These are phyloP conservation scores for Alternaria sp. DNA, from an alignment of 2,329 filamentous ascomycete genomes.

Conservation along the genomic window DNA sequence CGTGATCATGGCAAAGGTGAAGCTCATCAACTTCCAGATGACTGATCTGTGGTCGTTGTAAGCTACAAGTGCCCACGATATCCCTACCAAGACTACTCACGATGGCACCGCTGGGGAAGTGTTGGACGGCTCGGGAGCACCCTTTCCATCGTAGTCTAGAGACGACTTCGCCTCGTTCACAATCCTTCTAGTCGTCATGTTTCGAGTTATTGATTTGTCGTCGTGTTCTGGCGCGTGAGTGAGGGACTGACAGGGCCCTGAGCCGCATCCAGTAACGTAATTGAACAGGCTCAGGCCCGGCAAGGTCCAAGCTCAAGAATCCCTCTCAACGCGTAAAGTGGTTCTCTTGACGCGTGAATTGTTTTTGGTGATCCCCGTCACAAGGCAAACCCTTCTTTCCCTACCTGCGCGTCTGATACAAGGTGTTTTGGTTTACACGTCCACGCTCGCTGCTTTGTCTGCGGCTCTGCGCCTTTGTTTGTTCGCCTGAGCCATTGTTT, in stretches of 20 bases:
- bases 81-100: slow-evolving; percentile 60
- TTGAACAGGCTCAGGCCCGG: slow-evolving; percentile 9
- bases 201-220: slow-evolving; percentile 14
- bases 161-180: slow-evolving; percentile 71
- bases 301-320: slow-evolving; percentile 24
- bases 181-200: slow-evolving; percentile 75
- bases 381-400: slow-evolving; percentile 15
- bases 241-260: slow-evolving; percentile 3
- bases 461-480: slow-evolving; percentile 24
- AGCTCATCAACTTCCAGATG: slow-evolving; percentile 87
- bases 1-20: slow-evolving; percentile 90
- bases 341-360: slow-evolving; percentile 17
- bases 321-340: slow-evolving; percentile 22
- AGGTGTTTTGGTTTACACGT: background rate
- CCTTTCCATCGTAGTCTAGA: slow-evolving; percentile 55
- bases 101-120: slow-evolving; percentile 83
- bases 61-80: background rate
- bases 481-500: slow-evolving; percentile 10
- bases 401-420: slow-evolving; percentile 5
- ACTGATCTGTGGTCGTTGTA: slow-evolving; percentile 68
- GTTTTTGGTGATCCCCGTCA: slow-evolving; percentile 29
- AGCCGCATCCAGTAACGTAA: slow-evolving; percentile 29
- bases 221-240: slow-evolving; percentile 10
- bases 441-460: slow-evolving; percentile 29
- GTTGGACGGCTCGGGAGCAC: slow-evolving; percentile 65